Conservation (phyloP, 2,329 filamentous ascomycete genomes). For the Botrytis galanthina region DNA sequence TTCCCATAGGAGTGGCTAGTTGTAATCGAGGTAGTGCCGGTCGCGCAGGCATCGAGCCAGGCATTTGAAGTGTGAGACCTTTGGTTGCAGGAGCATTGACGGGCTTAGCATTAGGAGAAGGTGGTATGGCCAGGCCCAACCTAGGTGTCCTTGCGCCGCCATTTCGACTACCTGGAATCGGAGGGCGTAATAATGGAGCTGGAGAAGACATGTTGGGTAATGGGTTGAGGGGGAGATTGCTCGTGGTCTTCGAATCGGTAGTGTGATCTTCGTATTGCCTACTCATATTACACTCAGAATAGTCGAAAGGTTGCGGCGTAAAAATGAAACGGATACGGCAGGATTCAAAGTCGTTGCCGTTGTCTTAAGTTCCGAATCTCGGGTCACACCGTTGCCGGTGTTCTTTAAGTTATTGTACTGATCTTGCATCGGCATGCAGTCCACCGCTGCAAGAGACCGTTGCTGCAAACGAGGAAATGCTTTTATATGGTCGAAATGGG, state of each 20-base stretch:
- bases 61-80: conserved; percentile 36
- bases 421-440: conserved; percentile 33
- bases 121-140: conserved; percentile 85
- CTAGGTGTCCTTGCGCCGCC: conserved; percentile 37
- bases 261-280: conserved; percentile 23
- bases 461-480: conserved; percentile 12
- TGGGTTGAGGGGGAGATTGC: conserved; percentile 23
- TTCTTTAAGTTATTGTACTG: conserved; percentile 27
- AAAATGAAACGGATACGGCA: conserved; percentile 24
- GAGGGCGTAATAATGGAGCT: conserved; percentile 39
- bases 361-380: conserved; percentile 22
- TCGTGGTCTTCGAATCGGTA: conserved; percentile 29
- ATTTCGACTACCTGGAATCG: conserved; percentile 38
- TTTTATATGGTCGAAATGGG: conserved; percentile 20
- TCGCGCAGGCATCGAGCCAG: conserved; percentile 34
- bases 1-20: conserved; percentile 85
- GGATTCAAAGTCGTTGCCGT: conserved; percentile 13
- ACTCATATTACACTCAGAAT: conserved; percentile 12
- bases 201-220: conserved; percentile 39
- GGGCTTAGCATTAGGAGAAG: conserved; percentile 78
- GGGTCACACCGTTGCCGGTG: conserved; percentile 28
- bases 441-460: conserved; percentile 29
- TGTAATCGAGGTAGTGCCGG: conserved; percentile 76
- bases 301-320: conserved; percentile 23
- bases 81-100: conserved; percentile 45